Conservation (phyloP, 345 rosid species). For the Citrus cavaleriei region DNA sequence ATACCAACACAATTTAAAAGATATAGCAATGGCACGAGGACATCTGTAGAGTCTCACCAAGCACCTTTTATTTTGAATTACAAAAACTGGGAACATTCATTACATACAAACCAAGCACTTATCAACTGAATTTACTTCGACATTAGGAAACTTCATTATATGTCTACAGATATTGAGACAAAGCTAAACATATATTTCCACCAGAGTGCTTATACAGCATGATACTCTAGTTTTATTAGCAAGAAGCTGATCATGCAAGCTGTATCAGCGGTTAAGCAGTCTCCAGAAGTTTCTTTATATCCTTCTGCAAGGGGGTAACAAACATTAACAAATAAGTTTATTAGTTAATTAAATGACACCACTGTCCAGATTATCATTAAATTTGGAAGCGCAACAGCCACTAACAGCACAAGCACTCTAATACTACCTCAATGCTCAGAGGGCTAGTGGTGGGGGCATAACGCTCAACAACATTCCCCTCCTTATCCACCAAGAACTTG, state of each 20-base stretch:
- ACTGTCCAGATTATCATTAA: not conserved
- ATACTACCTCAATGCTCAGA: conserved; percentile 78
- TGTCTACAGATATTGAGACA: not conserved
- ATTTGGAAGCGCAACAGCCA: not conserved
- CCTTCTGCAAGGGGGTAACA: conserved; percentile 48
- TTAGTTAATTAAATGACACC: not conserved
- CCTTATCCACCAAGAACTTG: conserved; percentile 79
- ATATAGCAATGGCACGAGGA: too few species aligned
- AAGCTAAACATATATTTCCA: not conserved
- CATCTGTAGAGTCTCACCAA: not conserved
- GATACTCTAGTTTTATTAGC: not conserved
- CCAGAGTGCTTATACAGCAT: not conserved
- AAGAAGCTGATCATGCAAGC: not conserved
- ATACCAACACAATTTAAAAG: too few species aligned
- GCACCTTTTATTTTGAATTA: not conserved
- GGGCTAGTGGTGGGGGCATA: conserved; percentile 95
- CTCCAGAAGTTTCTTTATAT: conserved; percentile 66
- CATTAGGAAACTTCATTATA: not conserved
- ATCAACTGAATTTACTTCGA: not conserved
- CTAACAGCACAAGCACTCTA: not conserved
- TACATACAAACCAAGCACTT: not conserved
- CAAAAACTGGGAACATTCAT: not conserved
- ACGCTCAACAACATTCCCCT: conserved; percentile 73
- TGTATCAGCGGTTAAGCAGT: conserved; percentile 17
- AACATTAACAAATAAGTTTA: not conserved